A percentile compares a stretch with the other conserved stretches of the same genome.
Conservation (phyloP, 257 asterid species). For the Nicotiana tabacum region DNA sequence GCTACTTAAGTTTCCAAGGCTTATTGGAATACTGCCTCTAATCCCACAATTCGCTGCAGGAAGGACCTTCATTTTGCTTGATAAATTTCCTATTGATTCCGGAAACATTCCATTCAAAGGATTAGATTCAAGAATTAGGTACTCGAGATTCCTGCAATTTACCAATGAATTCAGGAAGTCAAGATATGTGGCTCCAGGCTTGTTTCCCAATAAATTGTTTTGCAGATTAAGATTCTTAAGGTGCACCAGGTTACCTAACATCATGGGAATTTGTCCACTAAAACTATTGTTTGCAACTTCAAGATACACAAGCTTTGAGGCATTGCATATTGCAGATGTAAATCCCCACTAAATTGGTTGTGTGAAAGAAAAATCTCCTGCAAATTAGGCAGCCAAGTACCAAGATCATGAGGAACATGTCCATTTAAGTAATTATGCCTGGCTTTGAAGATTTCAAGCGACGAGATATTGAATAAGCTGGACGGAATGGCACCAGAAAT, state of each 20-base stretch:
- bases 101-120: conserved; percentile 34
- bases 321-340: conserved; percentile 37
- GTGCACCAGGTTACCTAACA: conserved; percentile 30
- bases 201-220: conserved; percentile 17
- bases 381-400: conserved; percentile 39
- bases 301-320: conserved; percentile 22
- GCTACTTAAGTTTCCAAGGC: conserved; percentile 34
- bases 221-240: conserved; percentile 28
- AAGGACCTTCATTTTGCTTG: conserved; percentile 25
- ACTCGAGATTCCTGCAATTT: conserved; percentile 24
- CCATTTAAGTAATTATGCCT: conserved; percentile 32
- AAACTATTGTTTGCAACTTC: conserved; percentile 37
- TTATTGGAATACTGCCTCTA: conserved; percentile 28
- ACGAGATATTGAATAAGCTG: conserved; percentile 31
- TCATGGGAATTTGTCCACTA: conserved; percentile 28
- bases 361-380: conserved; percentile 30
- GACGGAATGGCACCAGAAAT: conserved; percentile 29
- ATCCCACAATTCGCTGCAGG: conserved; percentile 24
- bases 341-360: conserved; percentile 33
- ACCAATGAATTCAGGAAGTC: conserved; percentile 32
- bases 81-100: conserved; percentile 10
- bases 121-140: conserved; percentile 24
- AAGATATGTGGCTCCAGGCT: conserved; percentile 24
- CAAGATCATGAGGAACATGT: conserved; percentile 34
- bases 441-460: conserved; percentile 25